A percentile compares a stretch with the other conserved stretches of the same genome.
Conservation (phyloP, 2,329 filamentous ascomycete genomes). For the Dothistroma septosporum region DNA sequence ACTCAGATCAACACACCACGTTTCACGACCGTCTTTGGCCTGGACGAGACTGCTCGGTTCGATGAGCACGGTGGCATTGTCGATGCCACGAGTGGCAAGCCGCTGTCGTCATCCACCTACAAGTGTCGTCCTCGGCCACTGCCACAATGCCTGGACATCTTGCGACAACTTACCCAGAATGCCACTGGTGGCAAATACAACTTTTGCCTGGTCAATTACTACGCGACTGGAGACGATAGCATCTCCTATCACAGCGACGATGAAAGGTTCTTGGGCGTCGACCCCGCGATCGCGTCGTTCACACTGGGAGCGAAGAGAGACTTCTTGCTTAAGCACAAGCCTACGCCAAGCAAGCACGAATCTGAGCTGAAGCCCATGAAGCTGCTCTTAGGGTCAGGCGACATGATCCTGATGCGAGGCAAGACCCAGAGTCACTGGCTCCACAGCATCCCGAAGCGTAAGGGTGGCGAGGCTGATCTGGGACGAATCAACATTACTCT, state of each 20-base stretch:
- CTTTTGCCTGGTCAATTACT: conserved; percentile 79
- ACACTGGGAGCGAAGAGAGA: conserved; percentile 68
- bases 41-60: conserved; percentile 63
- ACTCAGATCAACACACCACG: conserved; percentile 60
- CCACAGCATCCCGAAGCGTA: conserved; percentile 72
- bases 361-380: conserved; percentile 45
- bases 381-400: conserved; percentile 59
- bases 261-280: conserved; percentile 66
- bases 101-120: conserved; percentile 47
- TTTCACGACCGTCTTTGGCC: conserved; percentile 59
- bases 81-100: conserved; percentile 42
- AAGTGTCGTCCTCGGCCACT: conserved; percentile 64
- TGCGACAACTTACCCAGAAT: conserved; percentile 61
- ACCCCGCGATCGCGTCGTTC: conserved; percentile 71
- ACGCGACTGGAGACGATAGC: conserved; percentile 69
- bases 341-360: conserved; percentile 39
- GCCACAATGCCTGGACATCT: conserved; percentile 62
- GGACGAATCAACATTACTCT: conserved; percentile 75
- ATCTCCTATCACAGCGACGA: conserved; percentile 79
- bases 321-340: conserved; percentile 77
- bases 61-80: conserved; percentile 33
- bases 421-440: conserved; percentile 72
- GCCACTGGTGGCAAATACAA: conserved; percentile 67
- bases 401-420: conserved; percentile 76
- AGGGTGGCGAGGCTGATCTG: conserved; percentile 56